Conservation (phyloP, 2,329 filamentous ascomycete species). For the Ilyonectria sp. region DNA sequence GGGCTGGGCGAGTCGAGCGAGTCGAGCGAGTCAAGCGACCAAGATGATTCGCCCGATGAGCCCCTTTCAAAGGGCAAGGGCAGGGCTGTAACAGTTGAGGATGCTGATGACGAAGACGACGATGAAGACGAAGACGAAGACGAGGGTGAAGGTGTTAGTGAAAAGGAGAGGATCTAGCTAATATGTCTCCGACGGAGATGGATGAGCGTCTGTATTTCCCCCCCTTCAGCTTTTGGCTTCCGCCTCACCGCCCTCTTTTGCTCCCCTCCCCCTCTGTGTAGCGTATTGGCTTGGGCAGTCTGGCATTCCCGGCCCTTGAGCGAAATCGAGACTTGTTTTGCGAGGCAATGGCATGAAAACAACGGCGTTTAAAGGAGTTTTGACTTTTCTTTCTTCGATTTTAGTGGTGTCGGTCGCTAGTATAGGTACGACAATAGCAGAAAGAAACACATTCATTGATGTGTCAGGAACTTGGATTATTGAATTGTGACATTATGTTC, state of each 20-base stretch:
- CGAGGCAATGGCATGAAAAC: conserved; percentile 12
- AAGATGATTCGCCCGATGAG: conserved; percentile 28
- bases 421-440: not conserved
- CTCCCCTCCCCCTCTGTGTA: conserved; percentile 14
- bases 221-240: conserved; percentile 9
- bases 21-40: conserved; percentile 11
- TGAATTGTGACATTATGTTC: not conserved
- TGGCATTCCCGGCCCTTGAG: conserved; percentile 3
- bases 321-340: conserved; percentile 18
- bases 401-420: not conserved
- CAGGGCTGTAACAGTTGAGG: conserved; percentile 64
- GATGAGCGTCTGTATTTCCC: conserved; percentile 20
- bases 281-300: conserved; percentile 19
- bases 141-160: conserved; percentile 36
- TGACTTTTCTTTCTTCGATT: conserved; percentile 7
- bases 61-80: conserved; percentile 58
- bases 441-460: not conserved
- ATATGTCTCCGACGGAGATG: not conserved
- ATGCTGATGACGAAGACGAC: conserved; percentile 56
- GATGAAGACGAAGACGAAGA: conserved; percentile 48
- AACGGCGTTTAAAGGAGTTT: conserved; percentile 28
- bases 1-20: conserved; percentile 27
- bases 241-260: not conserved
- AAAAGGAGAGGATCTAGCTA: conserved; percentile 11
- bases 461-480: too few relatives aligned